Base-by-base conservation (phyloP, 305 asterid genomes). In the Lippia alba region DNA sequence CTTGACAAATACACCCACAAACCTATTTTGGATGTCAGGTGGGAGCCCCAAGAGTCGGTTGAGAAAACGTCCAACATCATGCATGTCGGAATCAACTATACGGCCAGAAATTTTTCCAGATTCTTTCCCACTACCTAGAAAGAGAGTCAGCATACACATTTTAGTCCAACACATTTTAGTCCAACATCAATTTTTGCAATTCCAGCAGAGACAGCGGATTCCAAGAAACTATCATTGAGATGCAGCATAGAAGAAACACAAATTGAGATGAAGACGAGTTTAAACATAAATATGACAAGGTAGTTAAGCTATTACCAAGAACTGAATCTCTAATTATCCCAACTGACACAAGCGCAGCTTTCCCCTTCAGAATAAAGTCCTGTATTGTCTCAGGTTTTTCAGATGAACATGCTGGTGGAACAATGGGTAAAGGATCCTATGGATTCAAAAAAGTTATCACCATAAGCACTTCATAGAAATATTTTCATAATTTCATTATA, bases 31-130 rank as follows among this genome's bases (percentile, higher is more conserved):
- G 63, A 92, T 90, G 58, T 84, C 91, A 55, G 96, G 98, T 71
- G 96, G 94, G 67, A 95, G 90, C 68, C 99, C 99, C 66, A 92
- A 84, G 78, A 95, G 96, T 72, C 97, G 83, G 83, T 95, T 95
- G 67, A 95, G 97, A 71, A 92, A 95, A 70, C 98, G 96, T 66
- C 96, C 98, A 72, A 94, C 98, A 82, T 95, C 98, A 66, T 88
- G 91, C 99, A 86, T 90, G 80, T 95, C 97, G 57, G 97, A 88
- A 75, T 95, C 98, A 77, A 82, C 87, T 78, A 95, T 85, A 39
- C 89, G 94, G 12, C 98, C 97, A 74, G 92, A 78, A 60, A 85
- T 57, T 79, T 81, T 94, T 77, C 89, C 89, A 58, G 83, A 68
- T 36, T 94, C 97, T 78, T 88, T 91, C 55, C 90, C 96, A 74